These are phyloP conservation scores for Umbelopsis ramanniana DNA, from an alignment of 192 early-diverging fungal genomes.

Conservation along the genomic window DNA sequence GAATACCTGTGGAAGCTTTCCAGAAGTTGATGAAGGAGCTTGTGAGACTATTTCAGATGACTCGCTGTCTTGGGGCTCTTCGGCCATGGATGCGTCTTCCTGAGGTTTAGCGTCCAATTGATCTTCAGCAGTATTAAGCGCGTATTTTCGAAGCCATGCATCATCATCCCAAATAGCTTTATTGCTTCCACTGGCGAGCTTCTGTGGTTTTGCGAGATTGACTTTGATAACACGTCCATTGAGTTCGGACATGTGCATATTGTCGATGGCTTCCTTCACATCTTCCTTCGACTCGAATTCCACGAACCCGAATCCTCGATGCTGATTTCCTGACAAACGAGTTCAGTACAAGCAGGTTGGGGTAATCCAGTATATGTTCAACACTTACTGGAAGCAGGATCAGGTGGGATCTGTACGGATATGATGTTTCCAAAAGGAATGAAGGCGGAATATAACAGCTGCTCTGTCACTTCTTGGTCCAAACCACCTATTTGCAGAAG, in stretches of 20 bases:
- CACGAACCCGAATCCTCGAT: conserved; percentile 96
- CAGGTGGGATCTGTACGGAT: conserved; percentile 82
- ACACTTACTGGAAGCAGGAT: conserved; percentile 72
- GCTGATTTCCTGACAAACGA: conserved; percentile 53
- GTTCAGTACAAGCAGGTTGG: neutral
- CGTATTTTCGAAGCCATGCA: conserved; percentile 46
- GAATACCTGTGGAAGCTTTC: conserved; percentile 24
- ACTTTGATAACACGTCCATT: conserved; percentile 90
- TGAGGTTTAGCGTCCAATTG: conserved; percentile 15
- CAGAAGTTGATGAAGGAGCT: neutral
- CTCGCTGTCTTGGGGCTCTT: neutral
- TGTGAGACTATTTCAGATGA: neutral
- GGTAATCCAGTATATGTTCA: neutral
- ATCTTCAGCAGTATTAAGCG: conserved; percentile 34
- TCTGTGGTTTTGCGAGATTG: conserved; percentile 75
- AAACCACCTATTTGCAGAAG: conserved; percentile 68
- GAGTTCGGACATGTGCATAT: conserved; percentile 91
- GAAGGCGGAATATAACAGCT: conserved; percentile 86
- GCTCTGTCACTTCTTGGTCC: conserved; percentile 76
- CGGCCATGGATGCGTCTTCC: neutral
- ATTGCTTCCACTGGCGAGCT: conserved; percentile 44
- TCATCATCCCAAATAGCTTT: conserved; percentile 56
- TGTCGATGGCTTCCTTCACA: conserved; percentile 88
- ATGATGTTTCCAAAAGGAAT: conserved; percentile 97
- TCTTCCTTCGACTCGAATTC: conserved; percentile 89